Base-by-base conservation (phyloP, 1,284 basidiomycete species). In the Sanghuangporus sanghuang region DNA sequence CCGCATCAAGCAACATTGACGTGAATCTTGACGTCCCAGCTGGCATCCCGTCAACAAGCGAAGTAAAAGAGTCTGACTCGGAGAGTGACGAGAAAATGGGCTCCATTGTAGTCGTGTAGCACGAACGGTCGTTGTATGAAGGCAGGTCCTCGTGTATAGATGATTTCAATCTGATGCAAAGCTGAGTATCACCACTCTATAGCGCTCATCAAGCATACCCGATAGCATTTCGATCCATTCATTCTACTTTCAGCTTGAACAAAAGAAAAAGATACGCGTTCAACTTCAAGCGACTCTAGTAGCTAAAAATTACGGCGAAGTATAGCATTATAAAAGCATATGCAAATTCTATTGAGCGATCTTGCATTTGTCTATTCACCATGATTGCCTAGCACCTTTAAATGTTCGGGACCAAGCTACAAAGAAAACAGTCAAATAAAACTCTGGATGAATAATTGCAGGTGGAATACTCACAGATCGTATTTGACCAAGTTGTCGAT, bases 401-500 rank as follows among this genome's bases (percentile, higher is more conserved):
- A 52, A 52, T 27, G 4, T 32, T 52, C n/a, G 18, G 61, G 61
- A 44, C 46, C 61, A 35, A 52, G 58, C 58, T 44, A 42, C 39
- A 8, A 57, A 57, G 5, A 16, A 27, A 2, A 11, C 3, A 4
- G 50, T 52, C 8, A 52, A 27, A 12, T 9, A 16, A 46, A n/a
- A 46, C n/a, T 42, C 16, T n/a, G 16, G 21, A 46, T n/a, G 21
- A 7, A 9, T 9, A n/a, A n/a, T 7, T 46, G 44, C 16, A 46
- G 9, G 3, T 18, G 16, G 2, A 39, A 21, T 23, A 74, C 87
- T 68, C 70, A 91, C 90, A 84, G 85, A 73, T 90, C 91, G 73
- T 89, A 87, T 75, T 85, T 87, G 27, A 93, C 78, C 62, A 92
- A 75, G 57, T 95, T 88, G 69, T 97, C 90, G 23, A 86, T 84